Percentiles rank a stretch among this genome's conserved stretches.
Conservation (phyloP, 164 flowering plant genomes). For the Stephania japonica region DNA sequence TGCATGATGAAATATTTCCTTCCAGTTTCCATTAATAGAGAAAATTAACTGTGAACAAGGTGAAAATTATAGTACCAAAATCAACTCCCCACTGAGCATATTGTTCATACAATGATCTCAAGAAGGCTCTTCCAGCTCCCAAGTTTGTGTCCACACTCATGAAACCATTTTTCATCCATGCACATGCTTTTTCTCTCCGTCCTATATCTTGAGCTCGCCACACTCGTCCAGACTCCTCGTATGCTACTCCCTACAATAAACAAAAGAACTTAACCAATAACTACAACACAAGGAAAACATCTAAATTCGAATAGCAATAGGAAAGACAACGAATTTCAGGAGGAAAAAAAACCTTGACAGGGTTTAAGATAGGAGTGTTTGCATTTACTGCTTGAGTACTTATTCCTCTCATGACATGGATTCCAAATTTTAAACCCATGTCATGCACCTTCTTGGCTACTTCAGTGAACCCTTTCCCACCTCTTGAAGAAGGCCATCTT, state of each 20-base stretch:
- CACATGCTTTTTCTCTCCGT: constrained; percentile 52
- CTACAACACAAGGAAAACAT: neutral
- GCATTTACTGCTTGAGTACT: constrained; percentile 88
- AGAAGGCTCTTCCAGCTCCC: constrained; percentile 83
- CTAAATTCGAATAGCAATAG: neutral
- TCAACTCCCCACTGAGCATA: constrained; percentile 97
- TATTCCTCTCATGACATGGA: constrained; percentile 97
- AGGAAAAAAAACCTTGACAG: constrained; percentile 35
- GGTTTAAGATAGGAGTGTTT: constrained; percentile 79
- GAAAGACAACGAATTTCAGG: neutral
- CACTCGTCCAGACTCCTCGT: constrained; percentile 47
- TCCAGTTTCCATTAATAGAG: neutral
- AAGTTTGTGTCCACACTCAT: constrained; percentile 72
- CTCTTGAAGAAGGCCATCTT: constrained; percentile 83
- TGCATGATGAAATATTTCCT: too few species aligned
- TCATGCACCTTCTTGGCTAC: constrained; percentile 68
- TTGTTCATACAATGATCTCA: constrained; percentile 79
- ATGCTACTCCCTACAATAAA: constrained; percentile 48
- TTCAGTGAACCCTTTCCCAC: constrained; percentile 72
- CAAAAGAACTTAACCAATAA: constrained; percentile 8
- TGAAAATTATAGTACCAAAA: constrained; percentile 46
- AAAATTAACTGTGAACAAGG: neutral
- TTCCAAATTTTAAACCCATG: constrained; percentile 90
- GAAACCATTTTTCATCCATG: constrained; percentile 92
- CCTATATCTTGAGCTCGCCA: constrained; percentile 89